These are phyloP conservation scores for Moesziomyces globuligerus DNA, from an alignment of 1,284 basidiomycete species.

Conservation along the genomic window DNA sequence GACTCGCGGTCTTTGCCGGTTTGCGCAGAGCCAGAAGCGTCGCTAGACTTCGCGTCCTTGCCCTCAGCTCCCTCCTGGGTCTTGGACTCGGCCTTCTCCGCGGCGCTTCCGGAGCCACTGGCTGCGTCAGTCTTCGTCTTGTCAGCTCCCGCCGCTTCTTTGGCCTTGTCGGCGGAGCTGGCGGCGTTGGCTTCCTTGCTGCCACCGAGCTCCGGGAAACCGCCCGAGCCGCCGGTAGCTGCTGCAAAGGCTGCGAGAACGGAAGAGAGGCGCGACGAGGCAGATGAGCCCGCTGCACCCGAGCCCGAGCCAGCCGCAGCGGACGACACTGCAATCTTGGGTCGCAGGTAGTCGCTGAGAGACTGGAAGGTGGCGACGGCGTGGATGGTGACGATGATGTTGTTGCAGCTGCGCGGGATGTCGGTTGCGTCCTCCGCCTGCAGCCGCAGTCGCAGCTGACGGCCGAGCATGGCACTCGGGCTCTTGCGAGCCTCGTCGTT, in stretches of 20 bases:
- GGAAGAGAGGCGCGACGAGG: slow-evolving; percentile 77
- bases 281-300: slow-evolving; percentile 18
- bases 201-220: slow-evolving; percentile 28
- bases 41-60: slow-evolving; percentile 8
- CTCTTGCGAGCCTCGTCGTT: slow-evolving; percentile 52
- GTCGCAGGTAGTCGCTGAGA: slow-evolving; percentile 63
- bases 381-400: slow-evolving; percentile 63
- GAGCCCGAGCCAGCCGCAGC: slow-evolving; percentile 71
- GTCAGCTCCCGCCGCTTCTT: slow-evolving; percentile 33
- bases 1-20: slow-evolving; percentile 9
- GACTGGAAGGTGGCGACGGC: slow-evolving; percentile 64
- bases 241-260: slow-evolving; percentile 88
- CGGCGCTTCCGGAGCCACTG: no score
- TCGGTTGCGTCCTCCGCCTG: slow-evolving; percentile 57
- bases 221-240: slow-evolving; percentile 70
- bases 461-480: slow-evolving; percentile 52
- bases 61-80: slow-evolving; percentile 1
- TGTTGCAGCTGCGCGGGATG: slow-evolving; percentile 58
- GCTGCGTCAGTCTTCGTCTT: not conserved
- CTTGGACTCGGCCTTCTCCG: slow-evolving; percentile 2
- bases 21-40: slow-evolving; percentile 12
- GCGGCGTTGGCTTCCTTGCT: slow-evolving; percentile 16
- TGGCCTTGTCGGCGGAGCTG: slow-evolving; percentile 44
- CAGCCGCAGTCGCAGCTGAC: slow-evolving; percentile 61
- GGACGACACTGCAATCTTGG: slow-evolving; percentile 51